Evolutionary conservation across 208 protist species (phyloP).

Genomic region (Acanthamoeba divionensis): DNA sequence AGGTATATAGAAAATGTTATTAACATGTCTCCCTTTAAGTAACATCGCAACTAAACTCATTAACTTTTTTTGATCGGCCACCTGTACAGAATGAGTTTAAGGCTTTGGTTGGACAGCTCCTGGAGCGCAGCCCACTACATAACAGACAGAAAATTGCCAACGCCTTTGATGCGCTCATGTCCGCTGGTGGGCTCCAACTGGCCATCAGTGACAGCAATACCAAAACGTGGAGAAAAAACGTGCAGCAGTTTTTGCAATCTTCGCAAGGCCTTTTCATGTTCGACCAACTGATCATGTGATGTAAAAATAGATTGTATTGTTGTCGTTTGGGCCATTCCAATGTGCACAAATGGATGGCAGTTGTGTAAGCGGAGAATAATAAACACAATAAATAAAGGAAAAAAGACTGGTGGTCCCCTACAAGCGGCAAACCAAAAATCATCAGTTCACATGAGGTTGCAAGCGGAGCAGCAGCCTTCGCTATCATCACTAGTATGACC

Average conservation of each 20-base stretch:
- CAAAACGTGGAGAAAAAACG: slow-evolving; percentile 34
- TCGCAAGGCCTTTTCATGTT: slow-evolving; percentile 1
- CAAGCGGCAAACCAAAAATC: too few species aligned
- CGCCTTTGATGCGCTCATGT: neutral
- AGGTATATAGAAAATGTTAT: neutral
- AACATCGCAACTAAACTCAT: too few species aligned
- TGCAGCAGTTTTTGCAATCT: neutral
- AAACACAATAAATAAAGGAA: too few species aligned
- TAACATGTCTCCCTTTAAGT: neutral
- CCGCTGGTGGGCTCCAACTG: neutral
- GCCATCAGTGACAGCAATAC: neutral
- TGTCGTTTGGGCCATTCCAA: too few species aligned
- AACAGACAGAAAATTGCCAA: neutral
- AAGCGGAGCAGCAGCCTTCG: too few species aligned
- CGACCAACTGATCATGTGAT: neutral
- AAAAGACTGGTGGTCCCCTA: too few species aligned
- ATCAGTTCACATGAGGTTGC: too few species aligned
- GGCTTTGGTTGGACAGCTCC: slow-evolving; percentile 1
- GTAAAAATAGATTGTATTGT: neutral
- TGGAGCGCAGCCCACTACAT: neutral
- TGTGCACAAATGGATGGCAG: too few species aligned
- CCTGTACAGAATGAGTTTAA: slow-evolving; percentile 38
- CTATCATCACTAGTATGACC: too few species aligned
- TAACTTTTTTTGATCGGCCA: too few species aligned
- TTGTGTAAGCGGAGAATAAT: too few species aligned